Conservation (phyloP, 164 flowering plant species). For the Aristolochia contorta region DNA sequence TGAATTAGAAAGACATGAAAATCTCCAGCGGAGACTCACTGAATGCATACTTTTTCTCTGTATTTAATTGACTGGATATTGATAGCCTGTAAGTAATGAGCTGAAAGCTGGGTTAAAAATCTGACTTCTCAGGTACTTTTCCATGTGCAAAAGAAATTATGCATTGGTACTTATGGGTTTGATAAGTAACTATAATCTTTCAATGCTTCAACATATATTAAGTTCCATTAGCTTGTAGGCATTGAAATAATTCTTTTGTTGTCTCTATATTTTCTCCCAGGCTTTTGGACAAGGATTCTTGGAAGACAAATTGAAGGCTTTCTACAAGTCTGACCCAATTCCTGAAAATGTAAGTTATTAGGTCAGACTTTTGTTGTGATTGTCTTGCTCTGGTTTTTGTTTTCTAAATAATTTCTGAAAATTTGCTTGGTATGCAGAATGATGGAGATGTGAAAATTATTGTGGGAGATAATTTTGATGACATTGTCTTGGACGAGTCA, state of each 20-base stretch:
- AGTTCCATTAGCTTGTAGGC: background rate
- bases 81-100: too few species aligned
- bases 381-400: background rate
- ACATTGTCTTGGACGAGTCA: conserved; percentile 87
- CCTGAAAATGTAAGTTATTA: conserved; percentile 62
- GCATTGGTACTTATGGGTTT: too few species aligned
- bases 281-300: conserved; percentile 63
- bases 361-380: background rate
- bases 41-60: too few species aligned
- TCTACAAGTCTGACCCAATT: conserved; percentile 88
- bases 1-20: too few species aligned
- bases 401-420: background rate
- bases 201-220: background rate
- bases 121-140: too few species aligned
- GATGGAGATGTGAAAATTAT: conserved; percentile 86
- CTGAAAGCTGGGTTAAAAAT: too few species aligned
- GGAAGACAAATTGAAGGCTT: conserved; percentile 82
- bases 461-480: conserved; percentile 88
- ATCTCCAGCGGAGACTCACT: too few species aligned
- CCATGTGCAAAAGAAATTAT: too few species aligned
- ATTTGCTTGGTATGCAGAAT: conserved; percentile 37
- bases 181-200: background rate
- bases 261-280: conserved; percentile 21
- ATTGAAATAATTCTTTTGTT: background rate
- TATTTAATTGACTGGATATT: too few species aligned